Base-by-base conservation (phyloP, 1,284 basidiomycete genomes). In the Kwoniella shivajii region DNA sequence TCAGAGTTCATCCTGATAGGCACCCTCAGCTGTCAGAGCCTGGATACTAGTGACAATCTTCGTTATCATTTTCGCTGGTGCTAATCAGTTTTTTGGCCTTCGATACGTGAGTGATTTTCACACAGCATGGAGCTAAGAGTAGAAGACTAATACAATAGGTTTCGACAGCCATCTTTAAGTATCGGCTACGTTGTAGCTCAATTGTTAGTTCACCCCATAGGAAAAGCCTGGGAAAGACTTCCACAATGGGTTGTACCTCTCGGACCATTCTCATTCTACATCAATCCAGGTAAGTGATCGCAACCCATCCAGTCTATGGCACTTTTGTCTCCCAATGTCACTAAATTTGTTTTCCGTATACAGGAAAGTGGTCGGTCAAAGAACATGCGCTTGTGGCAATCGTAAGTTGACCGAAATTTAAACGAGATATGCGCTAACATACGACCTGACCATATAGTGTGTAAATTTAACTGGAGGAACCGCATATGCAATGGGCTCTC, bases 1-100 rank as follows among this genome's bases (percentile, higher is more conserved):
- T 16, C 3, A 42, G 10, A 29, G 13, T 11, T 55, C 9, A 31
- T 41, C 14, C 5, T 24, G 13, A 37, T 11, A 22, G 18, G 9
- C 9, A 46, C 16, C 13, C 20, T 1, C 33, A 64, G 59, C 60
- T 45, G 63, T 64, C 2, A 50, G 63, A 50, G 59, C 57, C 2
- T 66, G 64, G 64, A 57, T 66, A 20, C 54, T 66, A n/a, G 36
- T 61, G 10, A 67, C 80, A 31, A 64, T 82, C 14, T 85, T 68
- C 60, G 71, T 60, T 42, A 52, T 57, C 39, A 46, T 51, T 26
- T 86, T 81, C 74, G 90, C 90, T 86, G 81, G 86, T 57, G 76
- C 91, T 42, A 89, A 89, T 42, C 79, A 82, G 29, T 60, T 63
- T 65, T 86, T 61, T 79, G 50, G 55, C 11, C 50, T 61, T 4